These are phyloP conservation scores for Endotrypanum monterogeii DNA, from an alignment of 208 protist genomes.

Conservation along the genomic window DNA sequence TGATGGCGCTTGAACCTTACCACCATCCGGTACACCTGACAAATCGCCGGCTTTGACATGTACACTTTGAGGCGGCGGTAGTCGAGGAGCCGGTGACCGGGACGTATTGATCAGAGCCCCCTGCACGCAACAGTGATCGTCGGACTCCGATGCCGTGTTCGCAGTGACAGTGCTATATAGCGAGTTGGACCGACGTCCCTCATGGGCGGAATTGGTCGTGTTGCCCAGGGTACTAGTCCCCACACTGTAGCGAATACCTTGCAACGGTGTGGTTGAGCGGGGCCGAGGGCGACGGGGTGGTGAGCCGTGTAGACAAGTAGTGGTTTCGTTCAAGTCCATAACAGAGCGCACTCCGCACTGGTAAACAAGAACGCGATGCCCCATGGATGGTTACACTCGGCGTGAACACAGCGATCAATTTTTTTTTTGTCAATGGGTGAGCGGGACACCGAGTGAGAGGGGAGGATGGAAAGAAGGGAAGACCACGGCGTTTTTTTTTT, in stretches of 20 bases:
- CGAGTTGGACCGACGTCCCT: not conserved
- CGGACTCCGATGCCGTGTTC: not conserved
- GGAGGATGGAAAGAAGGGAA: not conserved
- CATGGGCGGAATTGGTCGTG: not conserved
- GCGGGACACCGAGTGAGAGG: not conserved
- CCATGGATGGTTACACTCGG: not conserved
- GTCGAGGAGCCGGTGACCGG: not conserved
- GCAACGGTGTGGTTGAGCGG: not conserved
- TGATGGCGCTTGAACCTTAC: not conserved
- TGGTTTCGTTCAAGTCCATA: conserved; percentile 10
- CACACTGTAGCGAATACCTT: not conserved
- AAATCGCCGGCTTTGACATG: not conserved
- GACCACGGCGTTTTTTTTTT: no score
- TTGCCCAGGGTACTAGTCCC: not conserved
- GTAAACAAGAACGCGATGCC: conserved; percentile 24
- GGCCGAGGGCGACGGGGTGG: not conserved
- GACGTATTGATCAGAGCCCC: not conserved
- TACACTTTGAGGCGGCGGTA: not conserved
- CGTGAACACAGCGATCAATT: not conserved
- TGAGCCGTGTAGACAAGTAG: not conserved
- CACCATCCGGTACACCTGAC: no score
- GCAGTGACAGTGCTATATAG: conserved; percentile 2
- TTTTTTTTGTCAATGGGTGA: no score
- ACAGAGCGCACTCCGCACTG: conserved; percentile 22
- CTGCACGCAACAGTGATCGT: not conserved